Conservation (phyloP, 1,284 basidiomycete species). For the Mycocalia duriaeana region DNA sequence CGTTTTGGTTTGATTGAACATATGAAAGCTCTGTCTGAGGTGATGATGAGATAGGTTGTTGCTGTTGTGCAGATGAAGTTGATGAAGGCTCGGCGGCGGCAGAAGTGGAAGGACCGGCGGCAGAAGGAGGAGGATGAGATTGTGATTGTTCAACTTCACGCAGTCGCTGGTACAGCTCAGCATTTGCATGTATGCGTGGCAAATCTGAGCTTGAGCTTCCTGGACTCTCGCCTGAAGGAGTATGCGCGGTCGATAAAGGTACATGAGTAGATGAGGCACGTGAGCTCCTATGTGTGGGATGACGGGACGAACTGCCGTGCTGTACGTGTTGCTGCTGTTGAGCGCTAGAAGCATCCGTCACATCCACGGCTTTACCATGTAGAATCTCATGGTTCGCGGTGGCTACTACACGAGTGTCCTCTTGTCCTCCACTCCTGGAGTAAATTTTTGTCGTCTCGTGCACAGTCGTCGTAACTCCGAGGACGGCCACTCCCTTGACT, state of each 20-base stretch:
- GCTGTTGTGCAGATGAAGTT: slow-evolving; percentile 4
- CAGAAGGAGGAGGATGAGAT: too few relatives aligned
- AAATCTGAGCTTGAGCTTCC: background rate
- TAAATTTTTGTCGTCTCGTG: slow-evolving; percentile 74
- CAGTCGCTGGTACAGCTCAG: slow-evolving; percentile 7
- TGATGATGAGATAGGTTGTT: background rate
- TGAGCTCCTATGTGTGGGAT: background rate
- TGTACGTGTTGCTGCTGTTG: slow-evolving; percentile 3
- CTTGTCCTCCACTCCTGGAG: slow-evolving; percentile 49
- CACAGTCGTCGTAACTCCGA: slow-evolving; percentile 63
- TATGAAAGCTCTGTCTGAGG: slow-evolving; percentile 3
- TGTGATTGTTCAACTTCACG: too few relatives aligned
- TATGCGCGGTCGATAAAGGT: background rate
- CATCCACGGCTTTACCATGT: slow-evolving; percentile 53
- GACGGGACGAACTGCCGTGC: background rate
- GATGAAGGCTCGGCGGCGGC: slow-evolving; percentile 7
- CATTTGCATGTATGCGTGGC: too few relatives aligned
- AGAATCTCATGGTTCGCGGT: slow-evolving; percentile 69
- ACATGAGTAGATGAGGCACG: background rate
- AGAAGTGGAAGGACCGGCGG: slow-evolving; percentile 3
- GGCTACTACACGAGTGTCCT: slow-evolving; percentile 60
- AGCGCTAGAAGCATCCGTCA: too few relatives aligned
- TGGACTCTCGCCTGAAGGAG: background rate
- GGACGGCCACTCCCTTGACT: slow-evolving; percentile 76
- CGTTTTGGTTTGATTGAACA: too few relatives aligned